Percentiles rank a stretch among this genome's conserved stretches.
phyloP scores from a whole-genome alignment of 352 stramenopile genomes.

The Phytophthora sp. region DNA sequence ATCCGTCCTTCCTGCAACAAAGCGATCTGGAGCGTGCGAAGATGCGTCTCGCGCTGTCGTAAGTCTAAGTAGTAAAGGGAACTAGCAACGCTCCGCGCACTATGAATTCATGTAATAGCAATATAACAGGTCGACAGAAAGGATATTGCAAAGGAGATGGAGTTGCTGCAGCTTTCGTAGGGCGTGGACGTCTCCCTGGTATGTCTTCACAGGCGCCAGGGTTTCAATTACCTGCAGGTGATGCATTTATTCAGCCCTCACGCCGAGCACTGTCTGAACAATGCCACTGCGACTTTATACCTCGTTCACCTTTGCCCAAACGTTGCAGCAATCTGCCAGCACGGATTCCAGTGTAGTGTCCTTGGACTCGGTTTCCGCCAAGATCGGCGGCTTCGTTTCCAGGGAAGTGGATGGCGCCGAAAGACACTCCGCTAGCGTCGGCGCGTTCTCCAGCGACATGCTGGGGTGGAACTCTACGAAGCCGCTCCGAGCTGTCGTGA shows the following conservation, averaged over 20 bases:
- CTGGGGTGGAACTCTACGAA: conserved; percentile 74
- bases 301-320: conserved; percentile 46
- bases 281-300: conserved; percentile 12
- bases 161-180: conserved; percentile 59
- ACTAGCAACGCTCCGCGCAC: too few relatives aligned
- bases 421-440: conserved; percentile 33
- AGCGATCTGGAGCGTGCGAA: conserved; percentile 61
- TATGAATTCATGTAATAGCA: too few relatives aligned
- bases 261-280: not conserved
- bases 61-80: too few relatives aligned
- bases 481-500: conserved; percentile 12
- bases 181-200: conserved; percentile 42
- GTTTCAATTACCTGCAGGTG: conserved; percentile 31
- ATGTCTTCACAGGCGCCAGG: conserved; percentile 33
- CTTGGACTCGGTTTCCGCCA: not conserved
- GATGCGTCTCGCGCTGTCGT: conserved; percentile 68
- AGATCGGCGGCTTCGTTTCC: not conserved
- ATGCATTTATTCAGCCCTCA: not conserved
- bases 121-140: too few relatives aligned
- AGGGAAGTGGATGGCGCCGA: conserved; percentile 5
- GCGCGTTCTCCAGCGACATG: conserved; percentile 66
- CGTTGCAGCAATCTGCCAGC: conserved; percentile 23
- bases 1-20: conserved; percentile 43
- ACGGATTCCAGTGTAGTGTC: conserved; percentile 28
- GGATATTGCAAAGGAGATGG: conserved; percentile 76